A percentile compares a stretch with the other conserved stretches of the same genome.
Conservation (phyloP, 1,284 basidiomycete species). For the Ganoderma sp. region DNA sequence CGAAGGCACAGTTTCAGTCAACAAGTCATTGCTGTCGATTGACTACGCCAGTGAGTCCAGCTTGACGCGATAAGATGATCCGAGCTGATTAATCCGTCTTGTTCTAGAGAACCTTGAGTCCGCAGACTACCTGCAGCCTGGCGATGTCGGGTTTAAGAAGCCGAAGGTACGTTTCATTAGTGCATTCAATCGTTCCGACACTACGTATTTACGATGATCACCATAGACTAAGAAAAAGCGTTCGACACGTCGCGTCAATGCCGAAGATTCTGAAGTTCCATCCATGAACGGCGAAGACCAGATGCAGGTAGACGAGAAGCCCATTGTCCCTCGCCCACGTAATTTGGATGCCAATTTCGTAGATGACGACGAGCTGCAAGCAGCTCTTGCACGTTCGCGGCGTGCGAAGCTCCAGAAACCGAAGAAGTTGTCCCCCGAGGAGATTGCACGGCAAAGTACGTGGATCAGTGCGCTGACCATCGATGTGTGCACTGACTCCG, state of each 20-base stretch:
- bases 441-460: conserved; percentile 82
- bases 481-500: conserved; percentile 19
- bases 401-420: conserved; percentile 81
- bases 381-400: conserved; percentile 86
- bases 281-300: conserved; percentile 51
- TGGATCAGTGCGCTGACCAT: conserved; percentile 26
- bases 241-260: conserved; percentile 65
- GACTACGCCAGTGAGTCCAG: conserved; percentile 84
- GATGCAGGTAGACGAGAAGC: conserved; percentile 83
- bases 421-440: conserved; percentile 84
- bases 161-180: conserved; percentile 63
- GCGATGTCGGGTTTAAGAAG: conserved; percentile 94
- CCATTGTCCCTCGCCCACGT: conserved; percentile 62
- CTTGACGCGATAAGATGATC: conserved; percentile 5
- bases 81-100: conserved; percentile 15
- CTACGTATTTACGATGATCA: background rate
- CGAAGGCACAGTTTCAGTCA: conserved; percentile 62
- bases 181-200: background rate
- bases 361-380: conserved; percentile 98
- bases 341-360: conserved; percentile 89
- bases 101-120: conserved; percentile 82
- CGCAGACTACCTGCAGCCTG: conserved; percentile 89
- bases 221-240: conserved; percentile 90
- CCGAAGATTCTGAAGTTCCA: conserved; percentile 63
- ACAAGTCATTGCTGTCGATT: conserved; percentile 84